A percentile compares a stretch with the other conserved stretches of the same genome.
Evolutionary conservation across 345 rosid genomes (phyloP).

Genomic region (Sonneratia alba): DNA sequence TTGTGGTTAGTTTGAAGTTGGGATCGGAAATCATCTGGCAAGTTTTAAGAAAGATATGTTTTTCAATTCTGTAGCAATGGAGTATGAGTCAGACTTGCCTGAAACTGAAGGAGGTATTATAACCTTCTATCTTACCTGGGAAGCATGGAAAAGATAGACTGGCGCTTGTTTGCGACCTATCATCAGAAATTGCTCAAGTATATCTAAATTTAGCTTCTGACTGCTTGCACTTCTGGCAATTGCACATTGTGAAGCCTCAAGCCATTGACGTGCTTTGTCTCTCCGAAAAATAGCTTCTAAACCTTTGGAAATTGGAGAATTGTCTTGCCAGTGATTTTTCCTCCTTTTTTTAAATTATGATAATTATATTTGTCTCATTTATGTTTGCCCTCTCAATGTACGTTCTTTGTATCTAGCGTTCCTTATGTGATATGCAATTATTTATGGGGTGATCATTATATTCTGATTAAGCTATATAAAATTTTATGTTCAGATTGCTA

Average conservation of each 20-base stretch:
- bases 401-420: too few species aligned
- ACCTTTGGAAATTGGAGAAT: too few species aligned
- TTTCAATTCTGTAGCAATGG: background rate
- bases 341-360: too few species aligned
- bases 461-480: background rate
- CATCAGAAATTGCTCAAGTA: background rate
- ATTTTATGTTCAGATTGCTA: background rate
- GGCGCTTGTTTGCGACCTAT: too few species aligned
- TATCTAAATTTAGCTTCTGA: background rate
- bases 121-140: background rate
- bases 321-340: too few species aligned
- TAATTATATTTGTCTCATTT: too few species aligned
- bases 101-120: background rate
- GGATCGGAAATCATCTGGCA: background rate
- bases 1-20: background rate
- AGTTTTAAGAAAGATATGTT: background rate
- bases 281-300: too few species aligned
- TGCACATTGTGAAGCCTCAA: too few species aligned
- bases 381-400: too few species aligned
- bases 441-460: background rate
- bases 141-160: background rate
- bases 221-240: background rate
- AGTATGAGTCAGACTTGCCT: background rate
- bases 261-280: too few species aligned
- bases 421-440: background rate